These are phyloP conservation scores for Tetrastigma voinierianum DNA, from an alignment of 164 flowering plant genomes.

Conservation along the genomic window DNA sequence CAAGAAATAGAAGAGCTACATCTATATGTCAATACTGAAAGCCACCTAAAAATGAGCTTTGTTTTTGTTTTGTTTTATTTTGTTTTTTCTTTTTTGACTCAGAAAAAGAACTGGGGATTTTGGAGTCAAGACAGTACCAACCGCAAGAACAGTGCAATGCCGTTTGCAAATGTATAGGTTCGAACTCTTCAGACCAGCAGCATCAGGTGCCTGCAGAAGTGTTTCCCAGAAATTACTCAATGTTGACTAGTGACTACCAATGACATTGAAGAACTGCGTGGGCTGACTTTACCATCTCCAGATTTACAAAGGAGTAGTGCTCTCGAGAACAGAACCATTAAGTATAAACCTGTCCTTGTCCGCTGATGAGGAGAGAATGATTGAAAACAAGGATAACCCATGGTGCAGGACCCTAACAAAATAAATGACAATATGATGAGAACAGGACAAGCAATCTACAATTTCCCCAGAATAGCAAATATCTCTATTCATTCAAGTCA, in stretches of 20 bases:
- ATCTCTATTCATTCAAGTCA: not conserved
- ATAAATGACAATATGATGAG: slow-evolving; percentile 1
- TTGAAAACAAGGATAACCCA: slow-evolving; percentile 62
- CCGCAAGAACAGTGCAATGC: slow-evolving; percentile 72
- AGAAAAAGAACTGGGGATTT: slow-evolving; percentile 2
- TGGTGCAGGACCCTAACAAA: slow-evolving; percentile 64
- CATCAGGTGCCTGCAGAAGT: slow-evolving; percentile 60
- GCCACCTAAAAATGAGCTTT: not conserved
- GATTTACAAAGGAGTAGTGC: slow-evolving; percentile 73
- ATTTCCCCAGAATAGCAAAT: not conserved
- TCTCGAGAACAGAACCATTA: slow-evolving; percentile 79
- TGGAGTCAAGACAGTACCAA: slow-evolving; percentile 35
- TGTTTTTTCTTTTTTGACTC: no score
- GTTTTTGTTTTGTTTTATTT: no score
- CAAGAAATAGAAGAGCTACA: not conserved
- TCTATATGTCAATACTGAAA: not conserved
- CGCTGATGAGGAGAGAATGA: slow-evolving; percentile 58
- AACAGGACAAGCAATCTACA: not conserved
- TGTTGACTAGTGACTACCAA: slow-evolving; percentile 11
- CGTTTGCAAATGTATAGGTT: slow-evolving; percentile 58
- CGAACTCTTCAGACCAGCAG: slow-evolving; percentile 65
- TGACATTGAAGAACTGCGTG: not conserved
- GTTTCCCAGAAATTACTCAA: not conserved
- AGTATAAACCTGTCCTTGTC: slow-evolving; percentile 65
- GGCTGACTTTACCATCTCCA: slow-evolving; percentile 60